Evolutionary conservation across 192 early-diverging fungal species (phyloP).

Genomic region (Backusella liffmaniae): DNA sequence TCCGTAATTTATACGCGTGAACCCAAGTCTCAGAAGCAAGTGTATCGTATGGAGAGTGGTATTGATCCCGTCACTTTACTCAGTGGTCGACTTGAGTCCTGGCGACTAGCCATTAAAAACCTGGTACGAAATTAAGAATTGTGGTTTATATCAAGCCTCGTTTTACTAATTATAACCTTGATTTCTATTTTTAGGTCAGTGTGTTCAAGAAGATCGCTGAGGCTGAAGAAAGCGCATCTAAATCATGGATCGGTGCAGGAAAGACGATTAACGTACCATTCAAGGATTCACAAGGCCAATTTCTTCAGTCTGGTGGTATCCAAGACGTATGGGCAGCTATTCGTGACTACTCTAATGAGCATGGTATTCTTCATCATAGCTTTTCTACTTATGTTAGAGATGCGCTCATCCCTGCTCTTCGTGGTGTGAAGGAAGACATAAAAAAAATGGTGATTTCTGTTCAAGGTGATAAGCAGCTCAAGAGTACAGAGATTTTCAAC

Average conservation of each 20-base stretch:
- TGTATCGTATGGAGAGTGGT: constrained; percentile 25
- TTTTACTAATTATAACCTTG: background rate
- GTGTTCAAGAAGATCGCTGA: constrained; percentile 29
- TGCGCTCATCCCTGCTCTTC: constrained; percentile 19
- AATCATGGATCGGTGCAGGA: constrained; percentile 15
- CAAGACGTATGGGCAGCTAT: constrained; percentile 29
- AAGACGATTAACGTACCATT: constrained; percentile 18
- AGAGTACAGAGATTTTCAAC: constrained; percentile 17
- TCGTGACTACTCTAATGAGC: constrained; percentile 23
- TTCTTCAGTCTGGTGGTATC: constrained; percentile 28
- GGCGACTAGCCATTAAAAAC: constrained; percentile 28
- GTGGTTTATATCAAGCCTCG: background rate
- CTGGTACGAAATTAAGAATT: constrained; percentile 17
- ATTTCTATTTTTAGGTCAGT: constrained; percentile 16
- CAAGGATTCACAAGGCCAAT: constrained; percentile 10
- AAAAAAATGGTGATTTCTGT: constrained; percentile 19
- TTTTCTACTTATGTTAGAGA: constrained; percentile 18
- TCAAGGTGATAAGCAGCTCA: constrained; percentile 16
- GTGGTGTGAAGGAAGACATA: constrained; percentile 23
- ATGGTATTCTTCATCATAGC: constrained; percentile 24
- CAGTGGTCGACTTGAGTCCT: constrained; percentile 17
- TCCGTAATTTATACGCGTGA: background rate
- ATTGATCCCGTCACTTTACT: constrained; percentile 29
- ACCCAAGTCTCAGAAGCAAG: constrained; percentile 25
- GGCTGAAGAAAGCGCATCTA: constrained; percentile 11